phyloP scores from a whole-genome alignment of 1,284 basidiomycete genomes.

The Ustilago bromivora region DNA sequence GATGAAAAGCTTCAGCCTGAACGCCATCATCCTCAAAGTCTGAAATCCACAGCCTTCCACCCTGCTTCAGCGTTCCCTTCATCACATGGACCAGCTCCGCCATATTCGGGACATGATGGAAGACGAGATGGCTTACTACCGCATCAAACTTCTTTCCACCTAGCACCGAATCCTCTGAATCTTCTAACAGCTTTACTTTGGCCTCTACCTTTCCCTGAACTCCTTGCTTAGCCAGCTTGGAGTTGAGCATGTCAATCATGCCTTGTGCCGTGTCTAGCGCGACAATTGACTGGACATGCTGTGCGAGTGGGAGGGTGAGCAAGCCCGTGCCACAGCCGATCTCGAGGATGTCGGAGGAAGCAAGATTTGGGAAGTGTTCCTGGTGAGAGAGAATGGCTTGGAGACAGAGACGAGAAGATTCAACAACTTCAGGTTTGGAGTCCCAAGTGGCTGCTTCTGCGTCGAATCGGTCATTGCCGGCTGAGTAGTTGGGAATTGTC shows the following conservation, averaged over 20 bases:
- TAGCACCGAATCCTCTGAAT: conserved; percentile 35
- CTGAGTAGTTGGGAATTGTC: conserved; percentile 38
- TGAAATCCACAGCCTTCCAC: conserved; percentile 35
- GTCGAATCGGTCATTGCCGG: conserved; percentile 49
- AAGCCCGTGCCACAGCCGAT: conserved; percentile 51
- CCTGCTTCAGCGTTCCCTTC: conserved; percentile 17
- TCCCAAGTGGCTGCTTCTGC: conserved; percentile 47
- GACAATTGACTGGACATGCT: conserved; percentile 23
- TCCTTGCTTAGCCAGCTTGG: conserved; percentile 12
- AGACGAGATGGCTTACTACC: conserved; percentile 46
- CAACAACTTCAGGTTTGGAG: conserved; percentile 42
- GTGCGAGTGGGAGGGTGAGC: conserved; percentile 32
- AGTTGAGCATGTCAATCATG: conserved; percentile 48
- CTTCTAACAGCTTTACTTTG: conserved; percentile 40
- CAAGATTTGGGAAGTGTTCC: conserved; percentile 11
- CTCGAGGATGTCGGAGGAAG: conserved; percentile 23
- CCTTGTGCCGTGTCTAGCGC: conserved; percentile 42
- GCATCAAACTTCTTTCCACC: conserved; percentile 26
- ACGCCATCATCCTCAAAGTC: conserved; percentile 42
- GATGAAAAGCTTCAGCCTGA: conserved; percentile 42
- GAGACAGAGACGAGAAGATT: conserved; percentile 35
- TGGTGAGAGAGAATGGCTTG: conserved; percentile 21
- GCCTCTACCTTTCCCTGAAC: conserved; percentile 22
- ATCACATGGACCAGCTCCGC: conserved; percentile 29
- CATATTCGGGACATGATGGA: conserved; percentile 52